A percentile compares a stretch with the other conserved stretches of the same genome.
phyloP scores from a whole-genome alignment of 2,329 filamentous ascomycete genomes.

The Pleoardoris graminearum region DNA sequence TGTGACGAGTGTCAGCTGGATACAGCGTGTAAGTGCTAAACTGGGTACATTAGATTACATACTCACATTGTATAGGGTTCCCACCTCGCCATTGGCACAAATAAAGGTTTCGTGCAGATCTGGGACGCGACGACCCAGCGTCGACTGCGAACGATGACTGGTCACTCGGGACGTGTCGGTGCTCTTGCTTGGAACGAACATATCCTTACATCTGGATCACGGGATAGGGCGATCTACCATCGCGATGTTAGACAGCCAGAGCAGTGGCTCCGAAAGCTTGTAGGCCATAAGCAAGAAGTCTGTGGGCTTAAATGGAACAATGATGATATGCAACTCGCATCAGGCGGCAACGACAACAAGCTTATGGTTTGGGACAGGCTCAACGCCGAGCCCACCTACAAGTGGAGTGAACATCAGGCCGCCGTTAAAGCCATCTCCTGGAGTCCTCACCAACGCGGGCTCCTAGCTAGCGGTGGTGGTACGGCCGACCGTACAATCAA shows the following conservation, averaged over 20 bases:
- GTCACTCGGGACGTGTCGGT: conserved; percentile 89
- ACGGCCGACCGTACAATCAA: conserved; percentile 96
- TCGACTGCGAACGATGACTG: conserved; percentile 91
- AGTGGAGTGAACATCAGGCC: conserved; percentile 92
- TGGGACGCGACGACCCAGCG: conserved; percentile 92
- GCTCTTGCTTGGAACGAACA: conserved; percentile 98
- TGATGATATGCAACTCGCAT: conserved; percentile 91
- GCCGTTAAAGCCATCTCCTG: conserved; percentile 97
- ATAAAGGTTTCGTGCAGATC: conserved; percentile 92
- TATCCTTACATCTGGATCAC: conserved; percentile 91
- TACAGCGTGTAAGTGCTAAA: conserved; percentile 68
- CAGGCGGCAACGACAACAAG: conserved; percentile 97
- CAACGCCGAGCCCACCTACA: conserved; percentile 87
- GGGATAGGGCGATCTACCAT: conserved; percentile 92
- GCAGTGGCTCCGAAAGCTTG: conserved; percentile 83
- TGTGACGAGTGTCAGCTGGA: conserved; percentile 97
- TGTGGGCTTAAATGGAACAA: conserved; percentile 97
- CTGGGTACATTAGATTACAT: not conserved
- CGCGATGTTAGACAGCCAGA: conserved; percentile 92
- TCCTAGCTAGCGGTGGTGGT: conserved; percentile 93
- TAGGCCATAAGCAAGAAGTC: conserved; percentile 97
- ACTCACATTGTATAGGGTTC: conserved; percentile 63
- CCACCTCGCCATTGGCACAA: conserved; percentile 92
- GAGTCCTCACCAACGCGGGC: conserved; percentile 92
- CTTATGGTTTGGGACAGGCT: conserved; percentile 98